Percentiles rank a stretch among this genome's conserved stretches.
phyloP scores from a whole-genome alignment of 805 yeast species.

The Schwanniomyces pseudopolymorphus region DNA sequence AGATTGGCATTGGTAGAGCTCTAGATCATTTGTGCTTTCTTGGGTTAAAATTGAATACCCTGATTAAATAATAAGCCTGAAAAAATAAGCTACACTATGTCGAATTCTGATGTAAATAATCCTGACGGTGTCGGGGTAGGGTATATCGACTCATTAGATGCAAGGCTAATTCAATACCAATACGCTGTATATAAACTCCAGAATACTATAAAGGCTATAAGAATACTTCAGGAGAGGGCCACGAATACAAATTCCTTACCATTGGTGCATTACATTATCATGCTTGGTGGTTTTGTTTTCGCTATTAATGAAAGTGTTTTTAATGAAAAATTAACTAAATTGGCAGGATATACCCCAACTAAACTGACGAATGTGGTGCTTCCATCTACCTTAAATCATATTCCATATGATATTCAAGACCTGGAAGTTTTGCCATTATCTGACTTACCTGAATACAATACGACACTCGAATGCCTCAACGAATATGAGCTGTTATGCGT shows the following conservation, averaged over 20 bases:
- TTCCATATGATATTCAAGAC: constrained; percentile 44
- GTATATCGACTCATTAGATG: constrained; percentile 49
- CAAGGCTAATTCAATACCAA: constrained; percentile 57
- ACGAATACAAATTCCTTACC: constrained; percentile 16
- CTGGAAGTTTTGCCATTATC: constrained; percentile 28
- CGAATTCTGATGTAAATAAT: neutral
- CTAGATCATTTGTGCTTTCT: neutral
- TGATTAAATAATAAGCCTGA: neutral
- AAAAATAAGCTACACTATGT: neutral
- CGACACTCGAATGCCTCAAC: constrained; percentile 26
- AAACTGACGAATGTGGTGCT: constrained; percentile 25
- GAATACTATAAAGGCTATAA: constrained; percentile 33
- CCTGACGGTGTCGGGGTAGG: constrained; percentile 1
- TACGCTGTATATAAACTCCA: constrained; percentile 51
- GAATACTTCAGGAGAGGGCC: constrained; percentile 14
- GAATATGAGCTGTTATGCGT: constrained; percentile 25
- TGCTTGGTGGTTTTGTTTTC: constrained; percentile 30
- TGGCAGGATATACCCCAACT: constrained; percentile 28
- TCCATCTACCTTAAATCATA: constrained; percentile 31
- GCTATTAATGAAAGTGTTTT: constrained; percentile 37
- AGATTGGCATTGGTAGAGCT: neutral
- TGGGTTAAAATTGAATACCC: neutral
- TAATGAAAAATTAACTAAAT: constrained; percentile 22
- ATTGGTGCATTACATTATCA: constrained; percentile 34
- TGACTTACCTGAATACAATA: constrained; percentile 25